A percentile compares a stretch with the other conserved stretches of the same genome.
These are phyloP conservation scores for Pyrus bretschneideri DNA, from an alignment of 306 rosid genomes.

Conservation along the genomic window DNA sequence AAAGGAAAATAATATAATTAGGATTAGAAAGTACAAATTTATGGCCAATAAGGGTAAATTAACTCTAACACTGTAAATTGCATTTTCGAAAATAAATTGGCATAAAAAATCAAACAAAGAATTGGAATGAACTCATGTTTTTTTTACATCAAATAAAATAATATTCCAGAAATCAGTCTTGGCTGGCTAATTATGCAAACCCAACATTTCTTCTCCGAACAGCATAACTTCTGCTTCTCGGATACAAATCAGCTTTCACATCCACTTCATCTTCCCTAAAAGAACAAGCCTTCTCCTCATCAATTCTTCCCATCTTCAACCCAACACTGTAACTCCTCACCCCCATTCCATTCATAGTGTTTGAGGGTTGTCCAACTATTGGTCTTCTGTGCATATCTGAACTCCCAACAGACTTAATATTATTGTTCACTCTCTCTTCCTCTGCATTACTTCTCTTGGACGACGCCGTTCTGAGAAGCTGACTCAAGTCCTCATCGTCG, in stretches of 20 bases:
- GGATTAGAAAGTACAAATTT: too few relatives aligned
- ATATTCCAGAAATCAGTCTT: background rate
- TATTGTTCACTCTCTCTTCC: background rate
- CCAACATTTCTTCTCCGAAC: constrained; percentile 1
- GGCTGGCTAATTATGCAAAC: background rate
- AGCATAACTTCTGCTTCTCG: constrained; percentile 26
- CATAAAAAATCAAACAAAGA: background rate
- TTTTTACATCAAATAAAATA: background rate
- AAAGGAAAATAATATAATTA: too few relatives aligned
- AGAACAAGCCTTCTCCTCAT: constrained; percentile 47
- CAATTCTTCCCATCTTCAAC: constrained; percentile 43
- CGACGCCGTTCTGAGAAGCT: background rate
- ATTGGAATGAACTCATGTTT: background rate
- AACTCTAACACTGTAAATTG: background rate
- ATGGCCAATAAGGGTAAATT: too few relatives aligned
- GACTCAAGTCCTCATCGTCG: background rate
- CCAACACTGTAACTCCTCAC: constrained; percentile 27
- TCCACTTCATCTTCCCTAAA: constrained; percentile 32
- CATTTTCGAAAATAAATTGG: background rate
- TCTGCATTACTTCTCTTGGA: background rate
- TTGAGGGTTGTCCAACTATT: background rate
- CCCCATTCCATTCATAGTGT: constrained; percentile 4
- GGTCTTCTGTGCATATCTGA: constrained; percentile 6
- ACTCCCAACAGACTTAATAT: background rate
- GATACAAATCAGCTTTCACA: constrained; percentile 14